These are phyloP conservation scores for Phyllachora maydis DNA, from an alignment of 2,329 filamentous ascomycete genomes.

Conservation along the genomic window DNA sequence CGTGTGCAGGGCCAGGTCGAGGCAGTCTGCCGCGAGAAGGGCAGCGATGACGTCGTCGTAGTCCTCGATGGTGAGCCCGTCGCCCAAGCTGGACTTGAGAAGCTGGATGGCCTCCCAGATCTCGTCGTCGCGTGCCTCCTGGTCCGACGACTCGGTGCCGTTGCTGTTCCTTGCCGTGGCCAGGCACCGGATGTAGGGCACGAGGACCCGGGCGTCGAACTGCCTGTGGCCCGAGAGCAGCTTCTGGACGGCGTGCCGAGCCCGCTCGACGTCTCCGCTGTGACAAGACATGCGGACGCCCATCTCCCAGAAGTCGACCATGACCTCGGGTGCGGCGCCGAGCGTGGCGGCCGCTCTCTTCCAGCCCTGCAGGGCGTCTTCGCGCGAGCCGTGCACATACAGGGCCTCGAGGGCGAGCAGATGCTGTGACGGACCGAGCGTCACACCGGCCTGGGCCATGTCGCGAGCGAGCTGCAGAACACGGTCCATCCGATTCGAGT, in stretches of 20 bases:
- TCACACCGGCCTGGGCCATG: constrained; percentile 35
- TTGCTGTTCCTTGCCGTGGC: too few species aligned
- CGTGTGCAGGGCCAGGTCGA: constrained; percentile 48
- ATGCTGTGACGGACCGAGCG: constrained; percentile 34
- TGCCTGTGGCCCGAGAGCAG: constrained; percentile 23
- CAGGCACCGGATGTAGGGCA: constrained; percentile 51
- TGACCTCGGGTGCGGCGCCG: constrained; percentile 23
- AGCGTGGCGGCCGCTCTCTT: constrained; percentile 32
- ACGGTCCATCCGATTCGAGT: constrained; percentile 36
- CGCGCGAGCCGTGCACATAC: constrained; percentile 38
- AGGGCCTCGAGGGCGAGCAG: constrained; percentile 49
- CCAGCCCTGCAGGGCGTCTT: constrained; percentile 42
- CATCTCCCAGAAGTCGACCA: constrained; percentile 37
- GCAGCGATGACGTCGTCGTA: constrained; percentile 56
- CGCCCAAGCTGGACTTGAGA: constrained; percentile 38
- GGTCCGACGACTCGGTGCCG: too few species aligned
- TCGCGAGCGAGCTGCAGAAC: constrained; percentile 43
- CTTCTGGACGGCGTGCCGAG: constrained; percentile 30
- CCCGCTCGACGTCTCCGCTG: constrained; percentile 34
- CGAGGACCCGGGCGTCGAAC: constrained; percentile 31
- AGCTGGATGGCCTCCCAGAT: constrained; percentile 50
- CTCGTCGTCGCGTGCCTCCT: constrained; percentile 23
- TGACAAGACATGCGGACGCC: constrained; percentile 44
- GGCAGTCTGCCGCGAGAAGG: constrained; percentile 45
- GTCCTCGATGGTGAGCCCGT: constrained; percentile 45